A percentile compares a stretch with the other conserved stretches of the same genome.
phyloP scores from a whole-genome alignment of 257 asterid genomes.

The Solanum tarapatanum region DNA sequence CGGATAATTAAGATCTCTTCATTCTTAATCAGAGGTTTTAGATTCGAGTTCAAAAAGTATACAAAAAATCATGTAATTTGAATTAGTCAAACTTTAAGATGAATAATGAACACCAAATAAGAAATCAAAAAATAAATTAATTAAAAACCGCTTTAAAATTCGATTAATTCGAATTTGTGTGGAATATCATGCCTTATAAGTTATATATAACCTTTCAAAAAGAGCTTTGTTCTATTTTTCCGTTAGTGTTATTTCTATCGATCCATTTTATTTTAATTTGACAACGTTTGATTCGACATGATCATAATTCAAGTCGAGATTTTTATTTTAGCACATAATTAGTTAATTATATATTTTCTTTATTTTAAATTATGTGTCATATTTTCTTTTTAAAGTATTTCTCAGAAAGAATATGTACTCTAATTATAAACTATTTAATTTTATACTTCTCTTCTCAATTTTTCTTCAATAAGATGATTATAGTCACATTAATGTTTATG shows the following conservation, averaged over 20 bases:
- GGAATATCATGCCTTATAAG: not conserved
- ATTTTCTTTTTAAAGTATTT: not conserved
- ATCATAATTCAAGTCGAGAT: not conserved
- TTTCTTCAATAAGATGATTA: not conserved
- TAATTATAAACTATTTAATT: not conserved
- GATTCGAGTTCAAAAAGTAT: too few species aligned
- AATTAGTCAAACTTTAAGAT: too few species aligned
- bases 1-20: too few species aligned
- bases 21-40: too few species aligned
- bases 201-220: too few species aligned
- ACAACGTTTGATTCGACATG: not conserved
- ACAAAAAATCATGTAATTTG: not conserved
- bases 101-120: not conserved
- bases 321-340: not conserved
- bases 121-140: too few species aligned
- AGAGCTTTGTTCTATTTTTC: not conserved
- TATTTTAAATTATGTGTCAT: not conserved
- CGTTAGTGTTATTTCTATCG: not conserved
- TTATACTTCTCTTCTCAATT: not conserved
- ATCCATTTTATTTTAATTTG: not conserved
- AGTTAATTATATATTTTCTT: not conserved
- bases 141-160: not conserved
- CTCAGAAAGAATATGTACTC: not conserved
- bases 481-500: too few species aligned
- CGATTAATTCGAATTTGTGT: not conserved